Base-by-base conservation (phyloP, 2,329 filamentous ascomycete genomes). In the Ophidiomyces ophidiicola region DNA sequence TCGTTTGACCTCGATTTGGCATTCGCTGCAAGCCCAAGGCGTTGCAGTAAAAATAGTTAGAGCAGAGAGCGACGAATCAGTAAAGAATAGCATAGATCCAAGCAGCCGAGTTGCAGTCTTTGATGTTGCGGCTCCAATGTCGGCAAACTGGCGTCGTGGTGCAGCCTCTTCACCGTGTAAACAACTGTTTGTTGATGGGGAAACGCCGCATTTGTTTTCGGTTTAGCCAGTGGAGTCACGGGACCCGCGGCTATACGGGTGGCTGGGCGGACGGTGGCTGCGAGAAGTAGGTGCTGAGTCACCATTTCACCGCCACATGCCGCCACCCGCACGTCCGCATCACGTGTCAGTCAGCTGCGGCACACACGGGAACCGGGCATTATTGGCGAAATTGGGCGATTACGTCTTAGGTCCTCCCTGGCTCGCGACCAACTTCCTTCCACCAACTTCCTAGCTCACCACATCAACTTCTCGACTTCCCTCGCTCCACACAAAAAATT, bases 131-230 rank as follows among this genome's bases (percentile, higher is more conserved):
- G 32, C 32, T 25, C 15, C 25, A 24, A 36, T 24, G 32, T 31
- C 38, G 38, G 30, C 32, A 11, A 24, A 31, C 31, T 41, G 38
- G 36, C 32, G 38, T 36, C 24, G 31, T 23, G 32, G 32, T 35
- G 38, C 38, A 39, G 41, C 35, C 36, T 43, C 23, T 39, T 44
- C 36, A 28, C 14, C 14, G 23, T 26, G 41, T 43, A 46, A 52
- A 41, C 44, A 48, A 45, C 38, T 43, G 19, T 43, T 48, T 46
- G 47, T 47, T 47, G 42, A 47, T 46, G 44, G 46, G 46, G 45
- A 48, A 46, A 47, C 46, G 44, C 40, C 39, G 19, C 33, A 39
- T 39, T 43, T 26, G 36, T 40, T 37, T 43, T 45, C 6, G 36
- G 28, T 32, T 19, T 33, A 30, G 32, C 12, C 12, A 8, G 21